A percentile compares a stretch with the other conserved stretches of the same genome.
phyloP scores from a whole-genome alignment of 2,329 filamentous ascomycete species.

The Dactylellina parvicollis region DNA sequence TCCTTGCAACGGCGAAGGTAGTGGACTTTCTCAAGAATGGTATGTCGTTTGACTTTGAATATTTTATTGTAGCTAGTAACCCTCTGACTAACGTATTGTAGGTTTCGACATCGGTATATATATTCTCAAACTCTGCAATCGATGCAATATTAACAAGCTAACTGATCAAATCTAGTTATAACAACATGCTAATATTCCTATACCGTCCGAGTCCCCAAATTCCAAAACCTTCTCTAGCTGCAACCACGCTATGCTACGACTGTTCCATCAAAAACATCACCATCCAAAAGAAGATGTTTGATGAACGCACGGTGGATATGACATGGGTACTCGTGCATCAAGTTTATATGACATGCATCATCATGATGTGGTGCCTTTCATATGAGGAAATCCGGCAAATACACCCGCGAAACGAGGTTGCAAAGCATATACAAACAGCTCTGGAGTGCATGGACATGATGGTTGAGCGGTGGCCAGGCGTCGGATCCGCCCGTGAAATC shows the following conservation, averaged over 20 bases:
- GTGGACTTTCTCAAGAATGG: conserved; percentile 82
- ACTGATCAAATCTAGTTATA: conserved; percentile 67
- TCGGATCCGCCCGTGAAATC: conserved; percentile 81
- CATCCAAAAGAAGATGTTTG: conserved; percentile 81
- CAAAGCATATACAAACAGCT: conserved; percentile 76
- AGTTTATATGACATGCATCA: conserved; percentile 91
- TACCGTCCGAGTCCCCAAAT: conserved; percentile 93
- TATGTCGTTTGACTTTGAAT: conserved; percentile 63
- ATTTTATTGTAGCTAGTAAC: neutral
- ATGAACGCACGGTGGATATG: conserved; percentile 78
- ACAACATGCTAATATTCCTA: conserved; percentile 87
- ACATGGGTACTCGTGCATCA: conserved; percentile 93
- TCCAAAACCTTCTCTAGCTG: conserved; percentile 80
- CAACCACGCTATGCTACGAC: conserved; percentile 83
- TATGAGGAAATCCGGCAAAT: conserved; percentile 81
- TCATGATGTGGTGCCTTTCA: conserved; percentile 88
- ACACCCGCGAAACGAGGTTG: conserved; percentile 78
- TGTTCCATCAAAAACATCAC: conserved; percentile 83
- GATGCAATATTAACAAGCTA: conserved; percentile 67
- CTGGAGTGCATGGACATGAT: conserved; percentile 82
- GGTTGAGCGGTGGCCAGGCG: conserved; percentile 90
- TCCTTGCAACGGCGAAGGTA: conserved; percentile 75
- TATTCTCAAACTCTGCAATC: conserved; percentile 28
- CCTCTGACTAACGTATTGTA: conserved; percentile 59
- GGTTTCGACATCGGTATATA: conserved; percentile 67